Evolutionary conservation across 192 early-diverging fungal species (phyloP), one percentile per base, ranked within the genome.

Genomic region (Backusella parvicylindrica): DNA sequence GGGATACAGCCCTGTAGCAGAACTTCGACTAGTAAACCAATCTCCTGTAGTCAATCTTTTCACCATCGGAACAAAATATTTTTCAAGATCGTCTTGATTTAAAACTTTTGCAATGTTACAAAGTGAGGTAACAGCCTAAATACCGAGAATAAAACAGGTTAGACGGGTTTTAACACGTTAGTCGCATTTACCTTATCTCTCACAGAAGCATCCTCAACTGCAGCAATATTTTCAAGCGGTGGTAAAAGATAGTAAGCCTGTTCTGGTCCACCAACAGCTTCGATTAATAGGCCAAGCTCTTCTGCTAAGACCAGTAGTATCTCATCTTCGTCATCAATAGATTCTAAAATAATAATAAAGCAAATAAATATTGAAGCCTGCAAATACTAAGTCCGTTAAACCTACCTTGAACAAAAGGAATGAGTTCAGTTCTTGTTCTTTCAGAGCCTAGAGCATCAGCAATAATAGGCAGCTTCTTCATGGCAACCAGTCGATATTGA

Each of bases 311-410:
- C 91, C 28, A 97, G 74, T 70, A 99, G 79, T 36, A 99, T 91
- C 79, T 98, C 97, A 81, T 99, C 98, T 79, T 99, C 98, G 79
- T 99, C 98, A 84, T 99, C 96, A 76, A 97, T 97, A 13, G 95
- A 96, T 86, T 99, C 97, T 97, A 80, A 2, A 28, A 21, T 15
- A 74, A 69, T 72, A 30, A 32, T 31, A 75, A 8, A 9, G 71
- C 2, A 75, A n/a, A 6, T n/a, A 64, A 72, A 18, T n/a, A 78
- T 8, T 28, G 2, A 47, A 4, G n/a, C 1, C 15, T 6, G 2
- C 2, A 9, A 32, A 53, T 33, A 49, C 15, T 26, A 3, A 9
- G 8, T 66, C 8, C 35, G 1, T 68, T 33, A 7, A 12, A 13
- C 18, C 35, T 83, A 97, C 95, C 95, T 85, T 98, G 96, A 50